phyloP scores from a whole-genome alignment of 169 alveolate genomes.

The Besnoitia besnoiti region DNA sequence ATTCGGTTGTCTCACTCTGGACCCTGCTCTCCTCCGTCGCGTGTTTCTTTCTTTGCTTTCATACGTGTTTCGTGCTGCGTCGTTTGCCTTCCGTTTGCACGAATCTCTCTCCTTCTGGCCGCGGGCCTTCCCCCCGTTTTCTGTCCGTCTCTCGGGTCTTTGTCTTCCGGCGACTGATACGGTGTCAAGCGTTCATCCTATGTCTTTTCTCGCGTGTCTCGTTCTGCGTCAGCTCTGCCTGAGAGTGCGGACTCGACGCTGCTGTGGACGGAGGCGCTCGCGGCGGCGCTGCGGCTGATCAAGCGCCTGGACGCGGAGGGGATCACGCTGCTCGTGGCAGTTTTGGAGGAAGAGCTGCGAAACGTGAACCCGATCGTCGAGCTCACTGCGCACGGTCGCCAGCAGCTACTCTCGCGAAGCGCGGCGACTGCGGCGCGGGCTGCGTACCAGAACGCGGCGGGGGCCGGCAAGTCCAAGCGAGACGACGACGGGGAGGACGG shows the following conservation, averaged over 20 bases:
- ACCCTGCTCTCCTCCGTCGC: no score
- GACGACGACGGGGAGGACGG: neutral
- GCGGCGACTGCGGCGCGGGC: neutral
- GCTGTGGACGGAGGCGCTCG: conserved; percentile 20
- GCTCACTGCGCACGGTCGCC: conserved; percentile 30
- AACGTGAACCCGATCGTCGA: conserved; percentile 8
- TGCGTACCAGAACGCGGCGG: no score
- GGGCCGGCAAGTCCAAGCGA: neutral
- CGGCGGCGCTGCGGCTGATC: conserved; percentile 24
- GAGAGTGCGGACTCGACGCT: neutral
- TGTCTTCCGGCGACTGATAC: no score
- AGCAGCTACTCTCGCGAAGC: conserved; percentile 47
- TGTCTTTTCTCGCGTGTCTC: neutral
- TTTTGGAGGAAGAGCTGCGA: conserved; percentile 20
- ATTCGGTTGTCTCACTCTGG: no score
- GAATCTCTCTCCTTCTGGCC: no score
- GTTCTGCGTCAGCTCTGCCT: neutral
- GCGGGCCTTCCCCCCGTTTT: no score
- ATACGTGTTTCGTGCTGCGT: no score
- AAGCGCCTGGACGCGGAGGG: conserved; percentile 52
- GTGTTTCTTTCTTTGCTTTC: no score
- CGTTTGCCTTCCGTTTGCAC: no score
- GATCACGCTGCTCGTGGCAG: neutral
- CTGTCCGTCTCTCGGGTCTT: no score
- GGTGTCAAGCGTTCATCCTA: no score